These are phyloP conservation scores for Zygosaccharomyces sapae DNA, from an alignment of 1,139 yeast genomes.

Conservation along the genomic window DNA sequence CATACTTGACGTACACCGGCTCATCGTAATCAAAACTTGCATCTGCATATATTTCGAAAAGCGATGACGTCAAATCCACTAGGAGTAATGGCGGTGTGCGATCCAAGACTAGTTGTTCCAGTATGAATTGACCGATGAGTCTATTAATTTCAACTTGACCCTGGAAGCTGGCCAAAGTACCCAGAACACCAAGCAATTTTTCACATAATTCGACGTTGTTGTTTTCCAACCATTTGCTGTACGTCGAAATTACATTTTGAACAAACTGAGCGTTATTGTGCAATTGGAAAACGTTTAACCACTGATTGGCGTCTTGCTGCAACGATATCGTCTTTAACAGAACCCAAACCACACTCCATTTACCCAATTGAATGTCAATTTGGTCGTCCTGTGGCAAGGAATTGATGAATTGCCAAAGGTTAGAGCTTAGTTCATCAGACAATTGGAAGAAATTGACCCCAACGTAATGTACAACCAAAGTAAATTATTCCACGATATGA, in stretches of 20 bases:
- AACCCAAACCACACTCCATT: constrained; percentile 62
- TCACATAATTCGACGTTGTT: constrained; percentile 27
- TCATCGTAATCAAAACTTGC: constrained; percentile 58
- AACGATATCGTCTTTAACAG: constrained; percentile 40
- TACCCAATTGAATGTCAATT: constrained; percentile 43
- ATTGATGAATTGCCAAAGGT: constrained; percentile 41
- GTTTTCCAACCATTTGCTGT: constrained; percentile 24
- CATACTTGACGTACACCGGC: constrained; percentile 58
- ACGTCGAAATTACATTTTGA: constrained; percentile 16
- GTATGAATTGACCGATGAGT: constrained; percentile 46
- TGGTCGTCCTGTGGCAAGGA: constrained; percentile 33
- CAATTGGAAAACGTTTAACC: constrained; percentile 21
- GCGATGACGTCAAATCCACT: constrained; percentile 56
- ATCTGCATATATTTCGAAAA: constrained; percentile 85
- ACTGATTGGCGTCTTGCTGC: constrained; percentile 15
- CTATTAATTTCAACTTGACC: constrained; percentile 46
- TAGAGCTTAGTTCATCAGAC: constrained; percentile 28
- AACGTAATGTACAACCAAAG: constrained; percentile 45
- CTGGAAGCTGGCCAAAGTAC: constrained; percentile 50
- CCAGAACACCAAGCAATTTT: constrained; percentile 47
- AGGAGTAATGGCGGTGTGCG: constrained; percentile 39
- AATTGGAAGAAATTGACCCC: constrained; percentile 23
- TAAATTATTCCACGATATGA: constrained; percentile 67
- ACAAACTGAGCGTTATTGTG: constrained; percentile 25
- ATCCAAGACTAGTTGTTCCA: constrained; percentile 34